Evolutionary conservation across 2,329 filamentous ascomycete species (phyloP), one percentile per base, ranked within the genome.

Genomic region (Coniochaeta hoffmannii): DNA sequence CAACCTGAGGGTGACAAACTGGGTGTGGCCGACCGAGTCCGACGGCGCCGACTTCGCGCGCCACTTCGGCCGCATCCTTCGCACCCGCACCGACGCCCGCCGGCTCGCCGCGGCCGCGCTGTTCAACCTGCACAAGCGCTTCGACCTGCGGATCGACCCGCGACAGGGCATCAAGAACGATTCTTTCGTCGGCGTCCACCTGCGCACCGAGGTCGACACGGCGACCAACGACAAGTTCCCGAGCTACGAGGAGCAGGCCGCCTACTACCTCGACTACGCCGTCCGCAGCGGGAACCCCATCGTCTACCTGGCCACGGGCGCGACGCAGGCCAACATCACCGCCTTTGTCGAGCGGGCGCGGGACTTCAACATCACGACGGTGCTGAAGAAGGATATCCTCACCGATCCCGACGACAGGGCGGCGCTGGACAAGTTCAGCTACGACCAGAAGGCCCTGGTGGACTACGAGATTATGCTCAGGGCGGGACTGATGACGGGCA

Each of bases 381-480:
- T 75, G 5, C 68, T 68, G 15, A 78, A 78, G 62, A 56, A 66
- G 15, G 70, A 77, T 30, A 61, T 80, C 2, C 66, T 80, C 6
- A 66, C 59, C 34, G 59, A 70, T 57, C 56, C 62, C 19, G 57
- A 61, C 0, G 73, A 76, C 53, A 62, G 69, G 1, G 57, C 58
- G 17, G 58, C 57, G 10, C 65, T 80, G 5, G 56, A 66, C 12
- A 56, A 57, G 19, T 62, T 80, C 35, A 71, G 65, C 19, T 78
- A 72, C 71, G 76, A 79, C 62, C 77, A 80, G 64, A 72, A 74
- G 56, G 73, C 71, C 3, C 64, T 80, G 19, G 71, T 80, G 7
- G 78, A 81, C 62, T 79, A 75, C 63, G 74, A 79, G 59, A 71
- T 81, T 4, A 64, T 79, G 60, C 64, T 73, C 53, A 67, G 73